These are phyloP conservation scores for Monilinia laxa DNA, from an alignment of 2,329 filamentous ascomycete genomes.

Conservation along the genomic window DNA sequence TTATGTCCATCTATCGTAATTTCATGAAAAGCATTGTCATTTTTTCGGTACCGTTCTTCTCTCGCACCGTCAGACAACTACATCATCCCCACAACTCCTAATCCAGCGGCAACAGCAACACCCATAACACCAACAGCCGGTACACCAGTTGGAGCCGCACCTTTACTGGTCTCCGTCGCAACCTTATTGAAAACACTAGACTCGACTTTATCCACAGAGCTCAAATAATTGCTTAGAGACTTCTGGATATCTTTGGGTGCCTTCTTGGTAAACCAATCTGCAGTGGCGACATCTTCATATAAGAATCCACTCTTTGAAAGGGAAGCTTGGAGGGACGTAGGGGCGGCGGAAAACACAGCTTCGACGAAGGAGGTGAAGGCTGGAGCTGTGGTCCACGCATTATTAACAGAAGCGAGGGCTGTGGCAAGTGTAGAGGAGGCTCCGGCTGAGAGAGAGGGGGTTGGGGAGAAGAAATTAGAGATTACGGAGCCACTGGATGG, in stretches of 20 bases:
- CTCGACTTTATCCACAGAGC: constrained; percentile 11
- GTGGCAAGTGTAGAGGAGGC: constrained; percentile 32
- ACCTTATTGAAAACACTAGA: constrained; percentile 28
- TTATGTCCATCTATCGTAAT: neutral
- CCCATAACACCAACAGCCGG: constrained; percentile 24
- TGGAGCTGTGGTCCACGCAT: constrained; percentile 1
- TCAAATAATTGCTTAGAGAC: constrained; percentile 27
- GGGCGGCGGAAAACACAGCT: constrained; percentile 32
- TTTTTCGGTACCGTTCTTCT: neutral
- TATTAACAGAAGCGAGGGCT: neutral
- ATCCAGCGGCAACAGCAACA: constrained; percentile 21
- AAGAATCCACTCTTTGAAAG: constrained; percentile 25
- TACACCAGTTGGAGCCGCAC: constrained; percentile 18
- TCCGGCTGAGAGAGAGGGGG: constrained; percentile 28
- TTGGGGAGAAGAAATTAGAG: constrained; percentile 29
- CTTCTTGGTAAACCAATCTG: constrained; percentile 33
- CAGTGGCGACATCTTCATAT: constrained; percentile 24
- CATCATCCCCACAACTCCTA: constrained; percentile 19
- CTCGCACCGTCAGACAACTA: neutral
- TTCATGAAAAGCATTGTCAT: constrained; percentile 9
- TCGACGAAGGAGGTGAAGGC: neutral
- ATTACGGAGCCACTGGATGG: constrained; percentile 29
- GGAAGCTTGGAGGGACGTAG: constrained; percentile 23
- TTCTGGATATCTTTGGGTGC: constrained; percentile 28
- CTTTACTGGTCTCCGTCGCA: constrained; percentile 27